Evolutionary conservation across 768 basidiomycete species (phyloP), one percentile per base, ranked within the genome.

Genomic region (Amanita brunnescens): DNA sequence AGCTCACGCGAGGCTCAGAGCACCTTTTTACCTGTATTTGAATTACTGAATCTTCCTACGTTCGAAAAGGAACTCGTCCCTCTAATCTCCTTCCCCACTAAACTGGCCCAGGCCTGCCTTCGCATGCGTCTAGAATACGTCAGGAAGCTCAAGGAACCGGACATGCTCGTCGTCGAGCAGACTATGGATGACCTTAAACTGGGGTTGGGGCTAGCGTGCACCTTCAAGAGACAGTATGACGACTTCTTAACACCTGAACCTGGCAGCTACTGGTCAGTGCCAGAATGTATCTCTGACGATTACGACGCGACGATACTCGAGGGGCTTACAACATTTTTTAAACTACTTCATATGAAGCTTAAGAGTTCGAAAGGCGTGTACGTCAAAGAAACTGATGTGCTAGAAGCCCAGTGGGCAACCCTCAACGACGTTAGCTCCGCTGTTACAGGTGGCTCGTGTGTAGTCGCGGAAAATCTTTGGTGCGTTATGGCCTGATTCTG

Each of bases 331-430:
- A 83, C 84, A 61, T 94, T 98, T 69, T 99, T 99, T 76, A 86
- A 80, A 61, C 74, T 99, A 32, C 83, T 98, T 18, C 91, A 95
- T 57, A 92, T 87, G 89, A 95, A 97, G 65, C 75, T 99, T 47
- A 95, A 95, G 73, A 87, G 89, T 56, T 78, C 83, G 53, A 92
- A 91, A 64, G 88, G 87, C 16, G 91, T 94, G 43, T 89, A 95
- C 67, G 94, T 98, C 74, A 92, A 94, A 62, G 96, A 99, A 72
- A 96, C 94, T 0, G 95, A 98, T 64, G 83, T 98, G n/a, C 75
- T 99, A 33, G 95, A 99, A 63, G 84, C 87, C 5, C 93, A 98
- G 60, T 95, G 93, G 89, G 85, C 88, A 16, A 94, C 95, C 18
- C 84, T 98, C 67, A 89, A 88, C 57, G 89, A 90, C 64, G 91